Evolutionary conservation across 2,329 filamentous ascomycete species (phyloP).

Genomic region (Monosporascus sp.): DNA sequence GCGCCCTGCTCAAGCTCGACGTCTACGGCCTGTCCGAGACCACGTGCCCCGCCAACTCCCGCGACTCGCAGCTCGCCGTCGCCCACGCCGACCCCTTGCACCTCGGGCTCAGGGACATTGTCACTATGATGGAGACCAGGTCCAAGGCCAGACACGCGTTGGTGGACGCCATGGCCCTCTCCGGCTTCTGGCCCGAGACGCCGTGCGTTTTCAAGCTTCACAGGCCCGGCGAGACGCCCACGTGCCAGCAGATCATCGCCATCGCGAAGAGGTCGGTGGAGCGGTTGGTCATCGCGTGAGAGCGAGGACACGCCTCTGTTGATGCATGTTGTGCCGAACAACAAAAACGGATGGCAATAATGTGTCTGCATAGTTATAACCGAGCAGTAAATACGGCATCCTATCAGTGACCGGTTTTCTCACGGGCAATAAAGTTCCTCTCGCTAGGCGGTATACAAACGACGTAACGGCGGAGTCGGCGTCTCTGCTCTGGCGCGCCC

Average conservation of each 20-base stretch:
- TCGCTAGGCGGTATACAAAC: too few species aligned
- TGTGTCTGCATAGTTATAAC: too few species aligned
- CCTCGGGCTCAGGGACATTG: slow-evolving; percentile 49
- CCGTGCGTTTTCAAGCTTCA: slow-evolving; percentile 20
- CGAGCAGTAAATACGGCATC: too few species aligned
- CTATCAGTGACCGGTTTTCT: too few species aligned
- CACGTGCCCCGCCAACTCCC: slow-evolving; percentile 7
- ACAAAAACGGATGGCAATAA: too few species aligned
- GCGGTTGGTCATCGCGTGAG: slow-evolving; percentile 47
- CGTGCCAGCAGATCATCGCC: slow-evolving; percentile 47
- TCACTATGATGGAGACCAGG: slow-evolving; percentile 46
- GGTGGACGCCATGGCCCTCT: slow-evolving; percentile 39
- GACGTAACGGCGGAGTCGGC: too few species aligned
- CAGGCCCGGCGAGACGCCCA: slow-evolving; percentile 30
- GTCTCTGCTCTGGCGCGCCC: too few species aligned
- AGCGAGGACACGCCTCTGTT: not conserved
- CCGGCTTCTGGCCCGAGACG: slow-evolving; percentile 29
- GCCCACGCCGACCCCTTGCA: slow-evolving; percentile 25
- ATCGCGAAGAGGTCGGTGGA: slow-evolving; percentile 50
- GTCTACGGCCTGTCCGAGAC: slow-evolving; percentile 44
- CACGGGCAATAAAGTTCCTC: too few species aligned
- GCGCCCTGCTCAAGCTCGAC: slow-evolving; percentile 50
- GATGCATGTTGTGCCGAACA: too few species aligned
- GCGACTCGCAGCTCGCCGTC: not conserved
- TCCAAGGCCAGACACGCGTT: slow-evolving; percentile 42